Evolutionary conservation across 805 yeast species (phyloP), one percentile per base, ranked within the genome.

Genomic region (Teunomyces barrocoloradensis): DNA sequence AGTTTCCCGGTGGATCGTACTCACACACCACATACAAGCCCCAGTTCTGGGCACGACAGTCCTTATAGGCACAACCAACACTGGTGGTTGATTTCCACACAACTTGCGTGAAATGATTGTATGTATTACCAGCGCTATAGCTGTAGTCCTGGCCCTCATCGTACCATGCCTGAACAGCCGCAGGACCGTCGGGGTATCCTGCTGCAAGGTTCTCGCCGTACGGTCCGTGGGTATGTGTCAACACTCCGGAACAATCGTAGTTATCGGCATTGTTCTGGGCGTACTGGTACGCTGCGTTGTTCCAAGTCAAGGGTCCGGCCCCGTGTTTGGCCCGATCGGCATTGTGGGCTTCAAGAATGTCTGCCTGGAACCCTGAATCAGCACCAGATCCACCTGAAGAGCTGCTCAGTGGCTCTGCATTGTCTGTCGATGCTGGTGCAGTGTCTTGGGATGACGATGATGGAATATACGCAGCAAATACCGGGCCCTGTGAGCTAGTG

Each of bases 121-220:
- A 66, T 10, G 57, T 53, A 49, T 60, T 57, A 28, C 59, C 61
- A 4, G 60, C 30, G n/a, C 43, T 28, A 51, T 61, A 68, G 48
- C 55, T 51, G 50, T 59, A 68, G 17, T 60, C 45, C 9, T 50
- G 48, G 3, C 68, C 70, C 49, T 68, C 74, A 13, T 52, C 66
- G 50, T 66, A 67, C 74, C 74, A 68, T 1, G 73, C 73, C 20
- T 53, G 41, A 12, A 67, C 65, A 2, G 71, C 63, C 4, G 64
- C 44, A 9, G 61, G 54, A 3, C 71, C 74, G 10, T 50, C 39
- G 15, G 55, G 48, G 49, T 52, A 68, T 0, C 74, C 74, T 15
- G 68, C 70, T 11, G 71, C 73, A 49, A 68, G 60, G 52, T 68
- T 68, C 47, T 68, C 74, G 15, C 74, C 74, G 44, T 53, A 68